Base-by-base conservation (phyloP, 176 grass and related monocot species). In the Carex pumila region DNA sequence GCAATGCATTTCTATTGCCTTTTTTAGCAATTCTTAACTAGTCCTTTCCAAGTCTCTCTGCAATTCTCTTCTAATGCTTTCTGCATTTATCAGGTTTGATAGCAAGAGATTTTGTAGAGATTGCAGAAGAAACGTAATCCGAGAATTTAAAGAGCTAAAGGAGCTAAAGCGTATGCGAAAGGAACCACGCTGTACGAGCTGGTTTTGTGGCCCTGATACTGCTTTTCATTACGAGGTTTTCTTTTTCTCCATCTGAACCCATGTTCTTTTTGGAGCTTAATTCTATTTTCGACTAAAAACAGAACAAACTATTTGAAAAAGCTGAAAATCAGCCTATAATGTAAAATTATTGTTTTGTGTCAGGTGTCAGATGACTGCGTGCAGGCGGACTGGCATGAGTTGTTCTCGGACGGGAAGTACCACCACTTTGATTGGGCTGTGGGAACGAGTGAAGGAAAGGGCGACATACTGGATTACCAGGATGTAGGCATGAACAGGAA, bases 21-120 rank as follows among this genome's bases (percentile, higher is more conserved):
- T 6, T 56, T 78, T 78, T 3, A 30, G 50, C 50, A 77, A 55
- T 71, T 71, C 37, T 19, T 45, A 71, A 75, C 21, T 52, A 67
- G 70, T 45, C 61, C 10, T 74, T 80, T 53, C 3, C 17, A 37
- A 56, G 18, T 49, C 53, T 63, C 50, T 73, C 22, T 14, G 30
- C 55, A 60, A 11, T 52, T 61, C 18, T 17, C 72, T 66, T 74
- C 17, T 36, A n/a, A 64, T 21, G 29, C 19, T 74, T 58, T 82
- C 12, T 65, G 29, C 45, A 83, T 57, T 21, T 78, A 78, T 78
- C 87, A 97, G 92, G 86, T 94, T 97, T 92, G 94, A 97, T 41
- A 97, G 89, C 89, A 97, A 97, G 90, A 92, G 90, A 82, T 94
- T 97, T 89, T 97, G 94, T 84, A 90, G 94, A 92, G 94, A 94